phyloP scores from a whole-genome alignment of 345 rosid genomes.

The Arabidopsis suecica region DNA sequence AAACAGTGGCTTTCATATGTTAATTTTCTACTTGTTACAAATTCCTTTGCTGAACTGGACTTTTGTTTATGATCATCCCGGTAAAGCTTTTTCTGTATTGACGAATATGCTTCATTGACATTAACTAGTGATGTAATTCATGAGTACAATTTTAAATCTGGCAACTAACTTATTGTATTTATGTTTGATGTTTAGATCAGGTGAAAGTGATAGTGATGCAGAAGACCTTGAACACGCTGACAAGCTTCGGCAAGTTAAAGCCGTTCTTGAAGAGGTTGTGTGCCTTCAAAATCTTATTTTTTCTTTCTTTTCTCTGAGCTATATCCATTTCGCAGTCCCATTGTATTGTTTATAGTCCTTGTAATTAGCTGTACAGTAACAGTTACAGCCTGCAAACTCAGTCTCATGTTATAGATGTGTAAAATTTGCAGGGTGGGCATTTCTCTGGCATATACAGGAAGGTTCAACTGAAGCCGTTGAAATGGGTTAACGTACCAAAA shows the following conservation, averaged over 20 bases:
- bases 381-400: neutral
- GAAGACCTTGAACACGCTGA: slow-evolving; percentile 99
- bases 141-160: neutral
- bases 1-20: slow-evolving; percentile 1
- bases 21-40: neutral
- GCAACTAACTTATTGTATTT: slow-evolving; percentile 23
- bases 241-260: slow-evolving; percentile 98
- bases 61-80: slow-evolving; percentile 19
- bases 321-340: slow-evolving; percentile 7
- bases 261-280: slow-evolving; percentile 95
- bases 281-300: neutral
- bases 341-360: neutral
- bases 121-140: slow-evolving; percentile 5
- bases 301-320: slow-evolving; percentile 27
- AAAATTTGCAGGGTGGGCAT: slow-evolving; percentile 83
- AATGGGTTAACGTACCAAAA: slow-evolving; percentile 85
- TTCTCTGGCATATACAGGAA: slow-evolving; percentile 98
- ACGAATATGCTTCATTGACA: slow-evolving; percentile 5
- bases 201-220: slow-evolving; percentile 98
- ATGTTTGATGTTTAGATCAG: slow-evolving; percentile 60
- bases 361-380: slow-evolving; percentile 8
- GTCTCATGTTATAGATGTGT: slow-evolving; percentile 29
- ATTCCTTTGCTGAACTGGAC: neutral
- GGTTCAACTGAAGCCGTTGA: slow-evolving; percentile 95
- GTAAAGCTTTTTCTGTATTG: slow-evolving; percentile 3